Evolutionary conservation across 164 flowering plant genomes (phyloP), one percentile per base, ranked within the genome.

Genomic region (Nymphaea thermarum): DNA sequence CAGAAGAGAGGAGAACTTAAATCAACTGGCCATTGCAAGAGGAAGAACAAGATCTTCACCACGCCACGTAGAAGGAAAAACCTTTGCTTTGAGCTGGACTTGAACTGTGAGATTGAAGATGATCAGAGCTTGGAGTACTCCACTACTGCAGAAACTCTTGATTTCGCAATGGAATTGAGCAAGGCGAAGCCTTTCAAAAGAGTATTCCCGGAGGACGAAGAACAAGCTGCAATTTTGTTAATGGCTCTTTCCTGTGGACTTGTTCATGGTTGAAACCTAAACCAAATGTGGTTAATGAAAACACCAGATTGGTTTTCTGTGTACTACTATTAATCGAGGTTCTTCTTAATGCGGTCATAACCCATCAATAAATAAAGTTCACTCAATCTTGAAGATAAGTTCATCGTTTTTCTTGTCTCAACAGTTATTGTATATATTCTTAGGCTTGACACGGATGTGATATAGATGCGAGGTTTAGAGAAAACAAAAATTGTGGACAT

Each of bases 171-270:
- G 25, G 82, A 73, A 44, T 74, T 84, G 78, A 80, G 81, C 67
- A 81, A 83, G 72, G 77, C 72, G 42, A 76, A 77, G n/a, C 72
- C 82, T 43, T 74, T 76, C 60, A 82, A 85, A 45, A 71, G 69
- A 44, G 83, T 80, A 18, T 86, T 88, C 75, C 93, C 90, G 16
- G 55, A 66, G 61, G 71, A 73, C 43, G 71, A 60, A 60, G 62
- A 67, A 65, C 71, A 73, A 51, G 75, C 75, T 14, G 75, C 75
- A 17, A 67, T 68, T 53, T 17, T 73, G 64, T 73, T 73, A 25
- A 73, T 68, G 75, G 68, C 75, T 16, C 65, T 73, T 44, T 68
- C 75, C 45, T 73, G 75, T 62, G 71, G 69, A 59, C 61, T 67
- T 14, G 36, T 61, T 61, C 64, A 61, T 61, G 8, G 64, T 6